Evolutionary conservation across 164 flowering plant species (phyloP), one percentile per base, ranked within the genome.

Genomic region (Annona squamosa): DNA sequence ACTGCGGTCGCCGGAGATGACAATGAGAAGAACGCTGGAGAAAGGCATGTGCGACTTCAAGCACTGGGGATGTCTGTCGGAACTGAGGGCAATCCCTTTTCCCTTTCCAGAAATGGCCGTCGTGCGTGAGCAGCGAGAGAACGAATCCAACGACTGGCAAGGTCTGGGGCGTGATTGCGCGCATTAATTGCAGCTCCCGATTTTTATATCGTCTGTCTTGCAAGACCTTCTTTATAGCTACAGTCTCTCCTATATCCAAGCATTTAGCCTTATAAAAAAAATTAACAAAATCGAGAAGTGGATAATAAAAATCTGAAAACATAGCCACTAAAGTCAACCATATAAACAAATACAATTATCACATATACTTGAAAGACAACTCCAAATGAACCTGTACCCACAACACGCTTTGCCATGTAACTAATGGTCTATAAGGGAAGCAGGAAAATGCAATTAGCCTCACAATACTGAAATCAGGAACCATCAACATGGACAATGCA

Each of bases 391-490:
- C 97, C 98, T 63, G 89, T 91, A 16, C 98, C 98, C 67, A 94
- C 98, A 63, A 94, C 91, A 44, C 98, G 95, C 80, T 94, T 97
- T 67, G 97, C 98, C 98, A 92, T 94, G 81, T 92, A 94, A 79
- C 92, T 94, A 71, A 94, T 90, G 41, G 99, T 94, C 99, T 94
- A 88, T 74, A 78, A 56, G 46, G 65, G 48, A 37, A 42, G 18
- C 43, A 43, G 43, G 9, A 43, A 57, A 42, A 12, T 10, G 43
- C 18, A 68, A 4, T 42, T 68, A n/a, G n/a, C n/a, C n/a, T n/a
- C n/a, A n/a, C n/a, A n/a, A n/a, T n/a, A n/a, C n/a, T n/a, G n/a
- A n/a, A n/a, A n/a, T n/a, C n/a, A n/a, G n/a, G n/a, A n/a, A n/a
- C n/a, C n/a, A n/a, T n/a, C n/a, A n/a, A n/a, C n/a, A n/a, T n/a